Conservation (phyloP, 1,284 basidiomycete genomes). For the Malassezia dermatis region DNA sequence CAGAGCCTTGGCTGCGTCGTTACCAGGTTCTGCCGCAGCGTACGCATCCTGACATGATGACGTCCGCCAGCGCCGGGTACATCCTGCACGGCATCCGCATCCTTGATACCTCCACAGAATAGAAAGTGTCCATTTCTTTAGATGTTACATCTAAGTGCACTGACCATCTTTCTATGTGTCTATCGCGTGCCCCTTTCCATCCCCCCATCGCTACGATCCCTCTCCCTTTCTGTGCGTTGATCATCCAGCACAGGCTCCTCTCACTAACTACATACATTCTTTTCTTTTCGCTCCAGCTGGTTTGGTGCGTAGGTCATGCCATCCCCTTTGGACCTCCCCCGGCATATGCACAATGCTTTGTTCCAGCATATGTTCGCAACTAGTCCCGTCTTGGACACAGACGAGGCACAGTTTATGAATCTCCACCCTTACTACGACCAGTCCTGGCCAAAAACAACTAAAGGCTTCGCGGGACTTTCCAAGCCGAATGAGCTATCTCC, state of each 20-base stretch:
- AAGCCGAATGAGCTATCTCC: not conserved
- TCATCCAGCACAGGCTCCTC: not conserved
- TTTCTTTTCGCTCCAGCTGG: not conserved
- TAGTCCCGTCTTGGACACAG: not conserved
- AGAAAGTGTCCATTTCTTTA: not conserved
- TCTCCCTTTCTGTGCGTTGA: not conserved
- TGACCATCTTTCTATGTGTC: not conserved
- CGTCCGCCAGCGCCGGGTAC: slow-evolving; percentile 77
- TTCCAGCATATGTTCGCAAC: not conserved
- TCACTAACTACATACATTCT: not conserved
- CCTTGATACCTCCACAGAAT: slow-evolving; percentile 14
- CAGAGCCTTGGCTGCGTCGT: slow-evolving; percentile 76
- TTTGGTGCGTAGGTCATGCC: not conserved
- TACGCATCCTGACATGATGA: slow-evolving; percentile 90
- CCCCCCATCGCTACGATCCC: not conserved
- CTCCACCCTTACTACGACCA: not conserved
- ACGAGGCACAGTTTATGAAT: not conserved
- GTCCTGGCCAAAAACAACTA: not conserved
- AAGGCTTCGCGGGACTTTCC: not conserved
- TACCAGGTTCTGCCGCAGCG: slow-evolving; percentile 92
- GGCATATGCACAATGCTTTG: not conserved
- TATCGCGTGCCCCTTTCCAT: not conserved
- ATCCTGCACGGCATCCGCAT: slow-evolving; percentile 74
- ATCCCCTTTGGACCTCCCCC: not conserved
- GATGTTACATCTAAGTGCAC: not conserved